phyloP scores from a whole-genome alignment of 2,329 filamentous ascomycete genomes.

The Alternaria incomplexa region DNA sequence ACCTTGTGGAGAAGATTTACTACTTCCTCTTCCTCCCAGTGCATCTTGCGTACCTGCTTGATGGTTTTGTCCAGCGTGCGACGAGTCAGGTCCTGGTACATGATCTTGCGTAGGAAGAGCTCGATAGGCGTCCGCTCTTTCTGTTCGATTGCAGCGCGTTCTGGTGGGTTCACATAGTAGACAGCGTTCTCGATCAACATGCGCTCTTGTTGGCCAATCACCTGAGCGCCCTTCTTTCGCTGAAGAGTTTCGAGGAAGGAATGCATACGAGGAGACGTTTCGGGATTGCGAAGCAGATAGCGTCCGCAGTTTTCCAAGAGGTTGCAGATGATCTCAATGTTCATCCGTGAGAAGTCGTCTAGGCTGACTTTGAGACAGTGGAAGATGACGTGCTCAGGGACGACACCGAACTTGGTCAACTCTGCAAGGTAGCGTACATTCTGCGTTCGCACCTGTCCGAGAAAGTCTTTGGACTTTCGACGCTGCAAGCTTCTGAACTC shows the following conservation, averaged over 20 bases:
- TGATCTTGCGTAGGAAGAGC: slow-evolving; percentile 86
- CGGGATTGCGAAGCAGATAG: slow-evolving; percentile 88
- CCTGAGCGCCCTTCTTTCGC: slow-evolving; percentile 93
- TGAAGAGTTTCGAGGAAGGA: slow-evolving; percentile 94
- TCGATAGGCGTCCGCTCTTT: slow-evolving; percentile 96
- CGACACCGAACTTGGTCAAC: slow-evolving; percentile 95
- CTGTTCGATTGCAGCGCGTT: slow-evolving; percentile 91
- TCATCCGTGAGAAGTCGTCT: slow-evolving; percentile 98
- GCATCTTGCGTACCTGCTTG: slow-evolving; percentile 91
- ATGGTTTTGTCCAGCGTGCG: slow-evolving; percentile 92
- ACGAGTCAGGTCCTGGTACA: slow-evolving; percentile 94
- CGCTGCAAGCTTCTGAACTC: slow-evolving; percentile 96
- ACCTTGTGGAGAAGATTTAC: slow-evolving; percentile 83
- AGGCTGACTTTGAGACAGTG: slow-evolving; percentile 97
- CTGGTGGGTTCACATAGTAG: slow-evolving; percentile 96
- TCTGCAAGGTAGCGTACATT: slow-evolving; percentile 98
- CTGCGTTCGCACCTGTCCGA: slow-evolving; percentile 89
- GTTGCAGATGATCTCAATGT: slow-evolving; percentile 98
- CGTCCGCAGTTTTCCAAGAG: slow-evolving; percentile 95
- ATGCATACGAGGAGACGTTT: slow-evolving; percentile 90
- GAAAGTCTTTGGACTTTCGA: slow-evolving; percentile 96
- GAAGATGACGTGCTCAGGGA: slow-evolving; percentile 98
- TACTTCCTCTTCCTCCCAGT: slow-evolving; percentile 94
- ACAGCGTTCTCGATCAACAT: slow-evolving; percentile 99
- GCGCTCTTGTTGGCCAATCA: slow-evolving; percentile 92